Evolutionary conservation across 108 stramenopile genomes (phyloP).

Genomic region (Fragilariopsis cylindrus): DNA sequence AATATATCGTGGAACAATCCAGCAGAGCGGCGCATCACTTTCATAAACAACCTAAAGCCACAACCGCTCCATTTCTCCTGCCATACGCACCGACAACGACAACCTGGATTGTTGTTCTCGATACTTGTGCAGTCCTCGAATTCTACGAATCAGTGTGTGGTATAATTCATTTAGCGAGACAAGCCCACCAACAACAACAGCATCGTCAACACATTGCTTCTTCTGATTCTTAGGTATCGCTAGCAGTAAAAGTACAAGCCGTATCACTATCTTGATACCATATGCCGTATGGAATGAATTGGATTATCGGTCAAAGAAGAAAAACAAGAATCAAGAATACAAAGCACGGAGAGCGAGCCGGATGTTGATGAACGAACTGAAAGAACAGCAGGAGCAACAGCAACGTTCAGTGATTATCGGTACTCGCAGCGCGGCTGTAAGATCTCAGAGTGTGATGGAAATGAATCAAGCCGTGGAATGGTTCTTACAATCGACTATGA

Average conservation of each 20-base stretch:
- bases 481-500: not conserved
- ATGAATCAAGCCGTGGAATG: not conserved
- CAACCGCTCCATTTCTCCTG: too few relatives aligned
- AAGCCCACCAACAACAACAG: too few relatives aligned
- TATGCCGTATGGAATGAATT: conserved; percentile 5
- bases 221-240: not conserved
- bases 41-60: too few relatives aligned
- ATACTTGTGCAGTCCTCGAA: conserved; percentile 6
- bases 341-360: conserved; percentile 8
- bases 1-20: too few relatives aligned
- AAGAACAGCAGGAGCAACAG: not conserved
- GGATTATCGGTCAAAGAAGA: conserved; percentile 2
- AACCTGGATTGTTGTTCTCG: not conserved
- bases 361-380: not conserved
- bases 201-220: not conserved
- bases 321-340: not conserved
- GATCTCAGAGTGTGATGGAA: not conserved
- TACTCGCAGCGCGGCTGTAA: not conserved
- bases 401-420: too few relatives aligned
- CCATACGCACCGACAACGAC: too few relatives aligned
- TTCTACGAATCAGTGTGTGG: not conserved
- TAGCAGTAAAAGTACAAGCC: not conserved
- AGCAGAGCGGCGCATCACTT: too few relatives aligned
- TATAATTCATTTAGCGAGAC: not conserved
- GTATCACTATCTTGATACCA: not conserved